Evolutionary conservation across 1,284 basidiomycete species (phyloP).

Genomic region (Veloboletus limbatus): DNA sequence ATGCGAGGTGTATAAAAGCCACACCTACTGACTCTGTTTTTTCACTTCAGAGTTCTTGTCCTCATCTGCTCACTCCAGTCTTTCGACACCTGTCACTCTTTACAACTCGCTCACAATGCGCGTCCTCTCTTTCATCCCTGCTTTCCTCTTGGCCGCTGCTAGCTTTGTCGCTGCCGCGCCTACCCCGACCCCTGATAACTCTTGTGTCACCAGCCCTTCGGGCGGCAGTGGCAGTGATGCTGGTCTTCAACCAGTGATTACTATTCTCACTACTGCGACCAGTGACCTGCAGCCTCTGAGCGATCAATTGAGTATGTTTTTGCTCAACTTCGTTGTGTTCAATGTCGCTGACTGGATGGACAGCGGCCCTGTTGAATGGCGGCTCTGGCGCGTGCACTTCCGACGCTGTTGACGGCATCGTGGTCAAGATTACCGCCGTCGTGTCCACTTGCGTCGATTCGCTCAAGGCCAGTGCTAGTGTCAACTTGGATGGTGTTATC

Average conservation of each 20-base stretch:
- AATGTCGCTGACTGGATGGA: background rate
- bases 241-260: conserved; percentile 16
- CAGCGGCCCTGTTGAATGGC: conserved; percentile 8
- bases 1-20: conserved; percentile 20
- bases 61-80: background rate
- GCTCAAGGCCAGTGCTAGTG: conserved; percentile 4
- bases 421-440: conserved; percentile 14
- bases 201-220: conserved; percentile 11
- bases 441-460: conserved; percentile 13
- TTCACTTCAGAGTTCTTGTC: conserved; percentile 5
- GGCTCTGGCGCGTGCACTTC: no score
- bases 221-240: conserved; percentile 10
- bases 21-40: background rate
- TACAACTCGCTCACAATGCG: conserved; percentile 20
- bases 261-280: conserved; percentile 18
- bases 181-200: background rate
- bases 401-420: conserved; percentile 9
- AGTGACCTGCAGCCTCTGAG: conserved; percentile 5
- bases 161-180: conserved; percentile 20
- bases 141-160: conserved; percentile 15
- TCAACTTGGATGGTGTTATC: conserved; percentile 11
- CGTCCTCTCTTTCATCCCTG: conserved; percentile 25
- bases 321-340: rapidly evolving
- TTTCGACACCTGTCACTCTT: conserved; percentile 16
- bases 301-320: conserved; percentile 14